phyloP scores from a whole-genome alignment of 768 basidiomycete genomes.

The Suillus plorans region DNA sequence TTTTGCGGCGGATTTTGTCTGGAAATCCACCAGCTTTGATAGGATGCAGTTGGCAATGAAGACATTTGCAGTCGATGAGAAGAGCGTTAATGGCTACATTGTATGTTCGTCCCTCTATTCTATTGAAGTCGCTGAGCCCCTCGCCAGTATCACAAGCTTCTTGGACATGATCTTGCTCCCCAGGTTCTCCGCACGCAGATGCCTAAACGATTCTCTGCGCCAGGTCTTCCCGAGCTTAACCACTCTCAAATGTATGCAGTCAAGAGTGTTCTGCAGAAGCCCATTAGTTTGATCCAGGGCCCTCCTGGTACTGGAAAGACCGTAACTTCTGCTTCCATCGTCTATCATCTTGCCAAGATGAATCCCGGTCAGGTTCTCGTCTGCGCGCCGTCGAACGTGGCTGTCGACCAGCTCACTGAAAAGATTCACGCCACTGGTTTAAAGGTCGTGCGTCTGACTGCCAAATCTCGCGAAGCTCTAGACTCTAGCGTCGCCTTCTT shows the following conservation, averaged over 20 bases:
- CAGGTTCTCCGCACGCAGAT: conserved; percentile 88
- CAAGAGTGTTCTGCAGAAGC: conserved; percentile 98
- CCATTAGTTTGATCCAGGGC: conserved; percentile 95
- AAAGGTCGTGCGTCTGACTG: conserved; percentile 96
- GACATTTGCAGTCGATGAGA: conserved; percentile 98
- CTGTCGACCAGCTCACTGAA: conserved; percentile 98
- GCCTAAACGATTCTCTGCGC: conserved; percentile 97
- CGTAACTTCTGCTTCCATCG: conserved; percentile 97
- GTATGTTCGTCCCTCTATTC: conserved; percentile 45
- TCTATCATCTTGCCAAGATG: conserved; percentile 99
- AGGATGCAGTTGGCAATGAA: conserved; percentile 99
- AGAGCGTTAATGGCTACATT: conserved; percentile 98
- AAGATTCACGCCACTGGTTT: conserved; percentile 99
- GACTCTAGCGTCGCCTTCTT: conserved; percentile 95
- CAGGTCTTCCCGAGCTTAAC: conserved; percentile 95
- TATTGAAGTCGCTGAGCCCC: conserved; percentile 10
- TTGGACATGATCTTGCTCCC: conserved; percentile 96
- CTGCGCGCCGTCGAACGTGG: conserved; percentile 98
- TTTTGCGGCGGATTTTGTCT: conserved; percentile 98
- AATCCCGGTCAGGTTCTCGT: conserved; percentile 99
- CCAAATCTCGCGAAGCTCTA: conserved; percentile 96
- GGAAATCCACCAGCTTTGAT: conserved; percentile 99
- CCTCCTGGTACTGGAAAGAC: conserved; percentile 99
- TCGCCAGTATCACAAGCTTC: conserved; percentile 90
- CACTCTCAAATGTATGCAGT: conserved; percentile 99